These are phyloP conservation scores for Candida methanosorbosa DNA, from an alignment of 805 yeast species.

Conservation along the genomic window DNA sequence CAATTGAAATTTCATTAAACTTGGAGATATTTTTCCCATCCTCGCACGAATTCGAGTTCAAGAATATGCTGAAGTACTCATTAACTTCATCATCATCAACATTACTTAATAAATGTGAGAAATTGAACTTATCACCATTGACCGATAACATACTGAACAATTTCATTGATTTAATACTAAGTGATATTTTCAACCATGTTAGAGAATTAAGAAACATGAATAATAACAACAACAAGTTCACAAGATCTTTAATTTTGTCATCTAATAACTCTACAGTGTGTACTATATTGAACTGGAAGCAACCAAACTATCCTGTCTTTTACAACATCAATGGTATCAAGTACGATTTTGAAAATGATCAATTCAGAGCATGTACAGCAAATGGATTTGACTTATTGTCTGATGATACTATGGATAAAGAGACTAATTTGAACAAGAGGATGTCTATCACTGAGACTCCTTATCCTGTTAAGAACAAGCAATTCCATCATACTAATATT, in stretches of 20 bases:
- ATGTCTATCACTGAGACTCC: not conserved
- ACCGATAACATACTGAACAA: conserved; percentile 43
- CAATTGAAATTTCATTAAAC: conserved; percentile 54
- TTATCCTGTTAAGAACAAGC: conserved; percentile 1
- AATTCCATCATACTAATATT: no score
- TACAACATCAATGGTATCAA: conserved; percentile 68
- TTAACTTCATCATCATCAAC: conserved; percentile 10
- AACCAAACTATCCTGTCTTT: conserved; percentile 94
- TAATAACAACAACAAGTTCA: conserved; percentile 18
- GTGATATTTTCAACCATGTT: conserved; percentile 69
- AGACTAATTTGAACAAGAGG: not conserved
- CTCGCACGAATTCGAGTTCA: conserved; percentile 22
- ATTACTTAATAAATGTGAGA: conserved; percentile 7
- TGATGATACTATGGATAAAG: not conserved
- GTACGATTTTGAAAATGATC: conserved; percentile 17
- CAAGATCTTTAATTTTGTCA: conserved; percentile 72
- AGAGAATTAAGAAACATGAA: conserved; percentile 33
- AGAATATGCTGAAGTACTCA: conserved; percentile 16
- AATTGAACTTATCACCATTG: conserved; percentile 8
- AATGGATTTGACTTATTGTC: conserved; percentile 27
- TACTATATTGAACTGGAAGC: conserved; percentile 94
- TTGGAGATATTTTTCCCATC: conserved; percentile 77
- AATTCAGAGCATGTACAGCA: conserved; percentile 30
- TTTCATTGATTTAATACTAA: conserved; percentile 67
- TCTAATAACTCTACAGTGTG: conserved; percentile 87